A percentile compares a stretch with the other conserved stretches of the same genome.
Conservation (phyloP, 2,329 filamentous ascomycete species). For the Anisogramma anomala region DNA sequence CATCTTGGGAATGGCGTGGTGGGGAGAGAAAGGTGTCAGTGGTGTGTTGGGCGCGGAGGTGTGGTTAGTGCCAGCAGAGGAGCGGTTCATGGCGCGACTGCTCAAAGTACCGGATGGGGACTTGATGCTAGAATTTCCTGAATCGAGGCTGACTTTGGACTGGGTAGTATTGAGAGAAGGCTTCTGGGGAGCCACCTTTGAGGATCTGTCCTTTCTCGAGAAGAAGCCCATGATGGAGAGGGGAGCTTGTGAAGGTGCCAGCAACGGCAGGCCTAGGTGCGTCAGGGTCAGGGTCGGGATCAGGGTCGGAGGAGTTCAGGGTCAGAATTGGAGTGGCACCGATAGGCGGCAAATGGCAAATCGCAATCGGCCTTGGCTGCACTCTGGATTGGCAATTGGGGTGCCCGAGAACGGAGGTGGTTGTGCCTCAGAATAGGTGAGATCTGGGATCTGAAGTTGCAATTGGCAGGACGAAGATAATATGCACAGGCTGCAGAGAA, state of each 20-base stretch:
- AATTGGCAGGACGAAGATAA: too few relatives aligned
- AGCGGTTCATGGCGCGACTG: constrained; percentile 34
- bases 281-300: too few relatives aligned
- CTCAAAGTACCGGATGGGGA: constrained; percentile 26
- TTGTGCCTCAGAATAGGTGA: too few relatives aligned
- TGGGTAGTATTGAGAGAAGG: constrained; percentile 32
- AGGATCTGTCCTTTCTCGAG: constrained; percentile 41
- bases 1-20: constrained; percentile 55
- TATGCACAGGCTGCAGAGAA: too few relatives aligned
- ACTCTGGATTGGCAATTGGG: background rate
- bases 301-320: background rate
- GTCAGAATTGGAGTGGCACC: background rate
- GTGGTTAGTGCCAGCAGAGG: constrained; percentile 37
- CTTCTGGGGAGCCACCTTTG: constrained; percentile 27
- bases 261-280: too few relatives aligned
- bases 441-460: too few relatives aligned
- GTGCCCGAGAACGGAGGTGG: background rate
- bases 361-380: background rate
- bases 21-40: constrained; percentile 39
- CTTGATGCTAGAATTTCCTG: constrained; percentile 37
- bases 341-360: background rate
- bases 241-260: background rate
- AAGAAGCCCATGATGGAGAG: constrained; percentile 41
- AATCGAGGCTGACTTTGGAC: constrained; percentile 41
- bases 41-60: constrained; percentile 31